phyloP scores from a whole-genome alignment of 768 basidiomycete species.

The Kwoniella europaea region DNA sequence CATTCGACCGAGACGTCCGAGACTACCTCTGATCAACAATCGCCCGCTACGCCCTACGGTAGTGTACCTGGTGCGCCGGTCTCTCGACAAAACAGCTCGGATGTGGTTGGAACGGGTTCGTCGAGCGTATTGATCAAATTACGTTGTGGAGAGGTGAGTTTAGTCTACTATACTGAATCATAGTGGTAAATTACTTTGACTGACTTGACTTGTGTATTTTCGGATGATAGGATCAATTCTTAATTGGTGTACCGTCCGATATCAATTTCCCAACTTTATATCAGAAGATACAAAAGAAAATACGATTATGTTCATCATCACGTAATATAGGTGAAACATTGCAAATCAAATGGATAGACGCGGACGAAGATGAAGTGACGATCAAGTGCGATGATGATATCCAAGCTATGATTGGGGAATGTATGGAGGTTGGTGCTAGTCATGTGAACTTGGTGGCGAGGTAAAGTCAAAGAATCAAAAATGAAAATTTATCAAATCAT shows the following conservation, averaged over 20 bases:
- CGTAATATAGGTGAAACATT: constrained; percentile 57
- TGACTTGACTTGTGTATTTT: background rate
- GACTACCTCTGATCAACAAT: constrained; percentile 63
- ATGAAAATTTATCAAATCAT: background rate
- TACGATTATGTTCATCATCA: constrained; percentile 80
- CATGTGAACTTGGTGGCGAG: constrained; percentile 35
- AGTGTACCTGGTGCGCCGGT: constrained; percentile 31
- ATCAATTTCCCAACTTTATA: constrained; percentile 83
- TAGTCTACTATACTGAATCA: background rate
- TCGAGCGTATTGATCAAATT: constrained; percentile 86
- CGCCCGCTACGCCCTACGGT: constrained; percentile 59
- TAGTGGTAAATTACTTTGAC: background rate
- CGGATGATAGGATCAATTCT: constrained; percentile 75
- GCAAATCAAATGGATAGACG: constrained; percentile 47
- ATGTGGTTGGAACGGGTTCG: constrained; percentile 18
- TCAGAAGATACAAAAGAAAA: constrained; percentile 89
- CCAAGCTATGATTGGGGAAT: constrained; percentile 50
- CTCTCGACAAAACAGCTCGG: constrained; percentile 35
- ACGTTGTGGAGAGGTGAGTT: constrained; percentile 71
- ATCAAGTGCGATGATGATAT: constrained; percentile 49
- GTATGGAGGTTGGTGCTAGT: constrained; percentile 33
- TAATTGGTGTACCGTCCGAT: constrained; percentile 80
- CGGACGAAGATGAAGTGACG: constrained; percentile 48
- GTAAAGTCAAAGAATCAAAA: background rate
- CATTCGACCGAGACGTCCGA: constrained; percentile 63